These are phyloP conservation scores for Quercus bicolor DNA, from an alignment of 306 rosid species.

Conservation along the genomic window DNA sequence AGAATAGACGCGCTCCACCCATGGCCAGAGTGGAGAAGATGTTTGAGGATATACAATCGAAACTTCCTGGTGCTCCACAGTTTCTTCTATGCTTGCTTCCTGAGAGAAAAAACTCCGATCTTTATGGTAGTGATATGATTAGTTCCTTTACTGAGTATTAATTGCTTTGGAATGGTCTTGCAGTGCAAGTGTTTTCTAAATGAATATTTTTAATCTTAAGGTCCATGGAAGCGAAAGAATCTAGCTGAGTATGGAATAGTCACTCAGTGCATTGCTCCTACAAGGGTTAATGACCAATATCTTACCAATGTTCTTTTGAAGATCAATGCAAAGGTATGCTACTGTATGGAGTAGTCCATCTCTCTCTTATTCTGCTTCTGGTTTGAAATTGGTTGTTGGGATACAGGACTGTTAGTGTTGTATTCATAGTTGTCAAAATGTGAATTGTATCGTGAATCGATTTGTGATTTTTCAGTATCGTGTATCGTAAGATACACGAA, in stretches of 20 bases:
- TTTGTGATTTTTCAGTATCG: too few relatives aligned
- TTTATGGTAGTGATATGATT: conserved; percentile 55
- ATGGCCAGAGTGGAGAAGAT: conserved; percentile 76
- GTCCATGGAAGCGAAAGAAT: conserved; percentile 86
- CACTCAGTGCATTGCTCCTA: conserved; percentile 85
- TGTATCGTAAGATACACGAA: too few relatives aligned
- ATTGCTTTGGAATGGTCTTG: background rate
- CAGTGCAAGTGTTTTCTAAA: background rate
- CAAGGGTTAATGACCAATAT: conserved; percentile 77
- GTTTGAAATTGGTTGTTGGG: background rate
- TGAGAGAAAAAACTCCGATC: conserved; percentile 84
- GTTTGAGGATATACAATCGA: conserved; percentile 57
- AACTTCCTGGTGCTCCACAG: conserved; percentile 69
- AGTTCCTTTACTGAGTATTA: background rate
- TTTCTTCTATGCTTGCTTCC: conserved; percentile 85
- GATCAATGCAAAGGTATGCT: conserved; percentile 82
- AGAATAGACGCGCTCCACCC: conserved; percentile 71
- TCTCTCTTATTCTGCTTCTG: background rate
- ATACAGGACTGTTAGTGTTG: too few relatives aligned
- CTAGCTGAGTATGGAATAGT: conserved; percentile 76
- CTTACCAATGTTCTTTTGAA: conserved; percentile 79
- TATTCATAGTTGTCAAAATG: too few relatives aligned
- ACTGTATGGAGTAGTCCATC: background rate
- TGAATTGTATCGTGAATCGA: too few relatives aligned
- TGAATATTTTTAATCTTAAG: conserved; percentile 29